Percentiles rank a stretch among this genome's conserved stretches.
These are phyloP conservation scores for Somion occarium DNA, from an alignment of 1,284 basidiomycete genomes.

Conservation along the genomic window DNA sequence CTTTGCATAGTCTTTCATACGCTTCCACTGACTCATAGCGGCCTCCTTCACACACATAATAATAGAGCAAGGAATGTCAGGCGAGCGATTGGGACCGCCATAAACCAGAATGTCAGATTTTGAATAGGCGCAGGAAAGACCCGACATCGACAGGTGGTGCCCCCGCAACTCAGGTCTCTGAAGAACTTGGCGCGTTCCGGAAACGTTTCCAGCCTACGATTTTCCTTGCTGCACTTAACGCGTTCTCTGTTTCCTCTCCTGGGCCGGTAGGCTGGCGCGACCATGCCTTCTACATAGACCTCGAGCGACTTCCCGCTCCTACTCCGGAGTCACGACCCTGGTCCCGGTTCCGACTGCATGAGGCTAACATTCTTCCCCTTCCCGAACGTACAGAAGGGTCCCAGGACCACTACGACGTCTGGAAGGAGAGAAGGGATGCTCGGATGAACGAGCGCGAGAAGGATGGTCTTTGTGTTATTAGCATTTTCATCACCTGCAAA, in stretches of 20 bases:
- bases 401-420: not conserved
- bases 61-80: too few species aligned
- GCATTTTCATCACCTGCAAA: not conserved
- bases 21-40: too few species aligned
- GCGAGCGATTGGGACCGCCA: too few species aligned
- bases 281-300: not conserved
- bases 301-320: not conserved
- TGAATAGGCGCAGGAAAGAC: too few species aligned
- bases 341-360: not conserved
- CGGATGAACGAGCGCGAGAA: not conserved
- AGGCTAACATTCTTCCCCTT: not conserved
- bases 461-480: not conserved
- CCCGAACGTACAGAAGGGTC: not conserved
- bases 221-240: not conserved
- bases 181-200: not conserved
- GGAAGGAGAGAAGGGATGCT: not conserved
- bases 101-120: too few species aligned
- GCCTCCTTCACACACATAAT: too few species aligned
- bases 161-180: not conserved
- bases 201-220: not conserved
- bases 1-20: too few species aligned
- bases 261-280: not conserved
- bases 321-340: not conserved
- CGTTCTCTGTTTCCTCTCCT: not conserved
- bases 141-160: too few species aligned